These are phyloP conservation scores for Fraxinus albicans DNA, from an alignment of 305 asterid genomes.

Conservation along the genomic window DNA sequence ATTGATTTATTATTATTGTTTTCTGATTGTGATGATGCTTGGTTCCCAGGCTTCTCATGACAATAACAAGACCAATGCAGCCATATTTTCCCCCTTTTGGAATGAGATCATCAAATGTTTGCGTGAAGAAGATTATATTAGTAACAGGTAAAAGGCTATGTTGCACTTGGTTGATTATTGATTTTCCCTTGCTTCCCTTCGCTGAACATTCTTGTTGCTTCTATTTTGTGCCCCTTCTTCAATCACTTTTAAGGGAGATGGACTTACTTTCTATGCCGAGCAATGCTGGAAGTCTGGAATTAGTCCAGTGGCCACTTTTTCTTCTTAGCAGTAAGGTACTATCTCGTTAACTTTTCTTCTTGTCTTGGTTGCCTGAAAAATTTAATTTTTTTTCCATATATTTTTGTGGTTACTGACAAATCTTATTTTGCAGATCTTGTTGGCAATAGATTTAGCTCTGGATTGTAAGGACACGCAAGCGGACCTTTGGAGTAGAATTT, in stretches of 20 bases:
- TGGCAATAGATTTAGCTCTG: conserved; percentile 95
- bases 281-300: conserved; percentile 80
- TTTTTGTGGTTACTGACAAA: conserved; percentile 17
- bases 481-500: conserved; percentile 89
- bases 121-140: conserved; percentile 96
- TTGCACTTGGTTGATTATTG: conserved; percentile 12
- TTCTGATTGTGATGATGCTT: conserved; percentile 2
- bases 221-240: neutral
- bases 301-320: conserved; percentile 99
- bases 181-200: conserved; percentile 10
- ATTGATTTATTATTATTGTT: neutral
- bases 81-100: conserved; percentile 96
- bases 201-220: conserved; percentile 10
- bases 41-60: conserved; percentile 54
- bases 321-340: conserved; percentile 95
- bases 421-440: conserved; percentile 62
- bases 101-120: conserved; percentile 91
- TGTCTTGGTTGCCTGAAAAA: conserved; percentile 19
- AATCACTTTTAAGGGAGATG: conserved; percentile 69
- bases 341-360: conserved; percentile 21
- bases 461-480: conserved; percentile 94
- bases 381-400: conserved; percentile 11
- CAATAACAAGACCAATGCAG: conserved; percentile 70
- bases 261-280: conserved; percentile 98
- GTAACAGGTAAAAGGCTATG: conserved; percentile 66